Conservation (phyloP, 2,329 filamentous ascomycete genomes). For the Fusarium chuoi region DNA sequence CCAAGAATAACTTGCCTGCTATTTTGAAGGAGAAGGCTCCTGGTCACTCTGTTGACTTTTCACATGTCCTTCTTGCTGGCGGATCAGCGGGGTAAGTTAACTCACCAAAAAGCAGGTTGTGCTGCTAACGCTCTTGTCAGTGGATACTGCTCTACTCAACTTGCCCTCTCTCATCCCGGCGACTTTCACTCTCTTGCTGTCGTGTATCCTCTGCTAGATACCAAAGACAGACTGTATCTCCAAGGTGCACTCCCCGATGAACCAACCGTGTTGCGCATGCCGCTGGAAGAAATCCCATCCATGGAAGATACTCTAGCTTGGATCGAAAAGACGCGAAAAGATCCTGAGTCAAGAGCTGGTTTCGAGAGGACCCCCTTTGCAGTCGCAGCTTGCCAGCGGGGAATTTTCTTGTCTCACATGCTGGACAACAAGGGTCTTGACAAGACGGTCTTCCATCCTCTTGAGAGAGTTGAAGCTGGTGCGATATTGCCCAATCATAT, state of each 20-base stretch:
- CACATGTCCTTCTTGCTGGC: conserved; percentile 21
- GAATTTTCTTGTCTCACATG: conserved; percentile 24
- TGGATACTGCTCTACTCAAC: conserved; percentile 38
- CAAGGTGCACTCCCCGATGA: conserved; percentile 13
- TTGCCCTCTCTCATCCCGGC: conserved; percentile 37
- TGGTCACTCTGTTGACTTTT: conserved; percentile 19
- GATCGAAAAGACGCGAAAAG: conserved; percentile 25
- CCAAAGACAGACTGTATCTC: conserved; percentile 26
- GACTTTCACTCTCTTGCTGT: conserved; percentile 30
- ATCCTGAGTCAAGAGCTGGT: conserved; percentile 1
- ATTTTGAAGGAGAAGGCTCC: conserved; percentile 15
- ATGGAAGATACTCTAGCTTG: conserved; percentile 26
- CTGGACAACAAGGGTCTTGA: conserved; percentile 24
- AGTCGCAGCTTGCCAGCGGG: conserved; percentile 16
- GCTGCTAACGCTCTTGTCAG: background rate
- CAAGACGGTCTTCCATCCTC: conserved; percentile 9
- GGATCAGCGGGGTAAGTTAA: conserved; percentile 34
- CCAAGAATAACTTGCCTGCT: background rate
- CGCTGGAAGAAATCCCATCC: conserved; percentile 13
- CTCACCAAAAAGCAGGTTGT: rapidly evolving
- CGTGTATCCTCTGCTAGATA: conserved; percentile 38
- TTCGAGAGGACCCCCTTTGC: conserved; percentile 19
- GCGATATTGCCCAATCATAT: conserved; percentile 22
- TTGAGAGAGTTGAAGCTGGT: conserved; percentile 27
- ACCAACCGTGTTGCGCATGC: conserved; percentile 17